A percentile compares a stretch with the other conserved stretches of the same genome.
phyloP scores from a whole-genome alignment of 2,329 filamentous ascomycete genomes.

The Beauveria scarabaeidicola region DNA sequence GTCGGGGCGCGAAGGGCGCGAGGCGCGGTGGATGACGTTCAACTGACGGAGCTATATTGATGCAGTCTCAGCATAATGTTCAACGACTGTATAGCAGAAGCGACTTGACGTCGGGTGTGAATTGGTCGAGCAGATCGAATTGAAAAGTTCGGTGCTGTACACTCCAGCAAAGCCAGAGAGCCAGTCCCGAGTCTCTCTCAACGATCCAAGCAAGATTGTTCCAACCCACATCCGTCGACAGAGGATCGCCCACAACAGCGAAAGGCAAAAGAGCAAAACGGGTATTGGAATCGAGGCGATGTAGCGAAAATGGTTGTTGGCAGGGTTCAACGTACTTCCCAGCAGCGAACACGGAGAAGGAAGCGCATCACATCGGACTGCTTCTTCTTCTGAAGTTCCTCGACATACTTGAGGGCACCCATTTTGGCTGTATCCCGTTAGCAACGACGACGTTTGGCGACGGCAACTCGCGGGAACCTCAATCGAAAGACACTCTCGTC shows the following conservation, averaged over 20 bases:
- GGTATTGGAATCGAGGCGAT: constrained; percentile 7
- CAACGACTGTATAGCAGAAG: constrained; percentile 93
- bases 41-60: constrained; percentile 99
- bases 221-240: constrained; percentile 5
- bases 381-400: constrained; percentile 99
- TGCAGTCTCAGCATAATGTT: constrained; percentile 99
- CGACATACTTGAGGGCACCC: constrained; percentile 99
- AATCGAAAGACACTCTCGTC: constrained; percentile 2
- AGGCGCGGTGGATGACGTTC: constrained; percentile 99
- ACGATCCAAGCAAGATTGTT: not conserved
- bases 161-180: not conserved
- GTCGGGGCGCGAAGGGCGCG: constrained; percentile 95
- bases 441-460: constrained; percentile 14
- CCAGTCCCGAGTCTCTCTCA: not conserved
- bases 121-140: not conserved
- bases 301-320: constrained; percentile 16
- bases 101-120: not conserved
- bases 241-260: constrained; percentile 11
- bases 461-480: not conserved
- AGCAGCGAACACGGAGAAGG: constrained; percentile 99
- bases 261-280: not conserved
- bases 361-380: constrained; percentile 99
- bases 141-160: not conserved
- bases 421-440: constrained; percentile 55
- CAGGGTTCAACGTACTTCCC: constrained; percentile 76